Conservation (phyloP, 164 flowering plant species). For the Nymphaea thermarum region DNA sequence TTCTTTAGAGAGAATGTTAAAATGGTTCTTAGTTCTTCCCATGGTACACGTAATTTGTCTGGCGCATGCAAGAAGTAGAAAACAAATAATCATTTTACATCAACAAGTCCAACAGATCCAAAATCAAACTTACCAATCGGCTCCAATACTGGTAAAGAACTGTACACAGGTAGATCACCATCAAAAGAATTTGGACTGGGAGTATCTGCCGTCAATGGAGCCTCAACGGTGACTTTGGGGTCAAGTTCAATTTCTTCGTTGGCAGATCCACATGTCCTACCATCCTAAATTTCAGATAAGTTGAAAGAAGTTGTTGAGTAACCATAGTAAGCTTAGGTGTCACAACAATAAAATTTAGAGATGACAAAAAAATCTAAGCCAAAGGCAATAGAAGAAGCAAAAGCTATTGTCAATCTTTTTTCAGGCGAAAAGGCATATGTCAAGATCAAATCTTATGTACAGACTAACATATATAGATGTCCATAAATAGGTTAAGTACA, state of each 20-base stretch:
- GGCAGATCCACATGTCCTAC: constrained; percentile 21
- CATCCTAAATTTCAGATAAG: constrained; percentile 9
- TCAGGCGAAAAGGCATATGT: too few relatives aligned
- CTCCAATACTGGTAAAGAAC: constrained; percentile 32
- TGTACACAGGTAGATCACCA: constrained; percentile 14
- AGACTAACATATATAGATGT: too few relatives aligned
- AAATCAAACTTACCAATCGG: constrained; percentile 32
- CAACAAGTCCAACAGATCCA: too few relatives aligned
- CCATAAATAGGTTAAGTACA: too few relatives aligned
- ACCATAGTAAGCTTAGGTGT: too few relatives aligned
- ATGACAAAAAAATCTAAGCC: too few relatives aligned
- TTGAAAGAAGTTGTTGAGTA: neutral
- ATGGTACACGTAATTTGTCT: neutral
- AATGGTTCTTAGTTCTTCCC: too few relatives aligned
- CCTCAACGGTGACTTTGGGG: neutral
- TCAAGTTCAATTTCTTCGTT: constrained; percentile 31
- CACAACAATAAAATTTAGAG: too few relatives aligned
- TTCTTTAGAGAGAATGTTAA: too few relatives aligned
- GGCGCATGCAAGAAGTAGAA: neutral
- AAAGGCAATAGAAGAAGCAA: too few relatives aligned
- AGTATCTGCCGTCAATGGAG: constrained; percentile 22
- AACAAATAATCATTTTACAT: neutral
- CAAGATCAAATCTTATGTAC: too few relatives aligned
- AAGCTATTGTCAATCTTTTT: too few relatives aligned
- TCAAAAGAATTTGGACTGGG: constrained; percentile 17